These are phyloP conservation scores for Kentomonas sorsogonicus DNA, from an alignment of 208 protist species.

Conservation along the genomic window DNA sequence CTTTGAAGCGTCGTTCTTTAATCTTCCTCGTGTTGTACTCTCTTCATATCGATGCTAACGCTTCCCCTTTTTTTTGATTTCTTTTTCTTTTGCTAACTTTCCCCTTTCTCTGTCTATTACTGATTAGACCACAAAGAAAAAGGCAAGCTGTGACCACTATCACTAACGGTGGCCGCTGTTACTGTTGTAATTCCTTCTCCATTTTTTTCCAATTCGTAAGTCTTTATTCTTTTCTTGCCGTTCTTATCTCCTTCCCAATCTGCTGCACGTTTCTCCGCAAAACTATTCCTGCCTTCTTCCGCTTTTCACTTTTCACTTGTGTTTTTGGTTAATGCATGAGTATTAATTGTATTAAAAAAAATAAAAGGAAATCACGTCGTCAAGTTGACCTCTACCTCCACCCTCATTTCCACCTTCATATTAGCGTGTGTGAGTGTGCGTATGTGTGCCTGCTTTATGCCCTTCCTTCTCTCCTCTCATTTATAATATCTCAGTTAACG, in stretches of 20 bases:
- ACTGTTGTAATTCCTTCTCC: too few species aligned
- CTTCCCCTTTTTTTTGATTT: constrained; percentile 3
- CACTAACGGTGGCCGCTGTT: too few species aligned
- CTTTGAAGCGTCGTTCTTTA: constrained; percentile 11
- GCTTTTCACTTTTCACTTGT: constrained; percentile 3
- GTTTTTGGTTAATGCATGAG: not conserved
- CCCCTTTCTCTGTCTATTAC: constrained; percentile 6
- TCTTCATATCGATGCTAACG: not conserved
- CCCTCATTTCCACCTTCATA: constrained; percentile 1
- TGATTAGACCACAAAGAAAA: too few species aligned
- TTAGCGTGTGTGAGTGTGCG: not conserved
- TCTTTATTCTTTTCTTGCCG: constrained; percentile 5
- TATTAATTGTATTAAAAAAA: not conserved
- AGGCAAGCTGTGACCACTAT: too few species aligned
- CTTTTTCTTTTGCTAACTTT: constrained; percentile 13
- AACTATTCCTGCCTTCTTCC: constrained; percentile 5
- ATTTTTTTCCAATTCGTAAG: constrained; percentile 4
- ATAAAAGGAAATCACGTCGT: not conserved
- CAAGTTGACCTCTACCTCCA: too few species aligned
- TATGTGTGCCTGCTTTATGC: not conserved
- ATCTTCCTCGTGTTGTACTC: not conserved
- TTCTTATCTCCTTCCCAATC: constrained; percentile 66
- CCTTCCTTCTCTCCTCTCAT: not conserved
- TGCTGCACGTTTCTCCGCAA: constrained; percentile 60
- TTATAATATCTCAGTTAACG: not conserved